Conservation (phyloP, 2,329 filamentous ascomycete species). For the Fusarium palustre region DNA sequence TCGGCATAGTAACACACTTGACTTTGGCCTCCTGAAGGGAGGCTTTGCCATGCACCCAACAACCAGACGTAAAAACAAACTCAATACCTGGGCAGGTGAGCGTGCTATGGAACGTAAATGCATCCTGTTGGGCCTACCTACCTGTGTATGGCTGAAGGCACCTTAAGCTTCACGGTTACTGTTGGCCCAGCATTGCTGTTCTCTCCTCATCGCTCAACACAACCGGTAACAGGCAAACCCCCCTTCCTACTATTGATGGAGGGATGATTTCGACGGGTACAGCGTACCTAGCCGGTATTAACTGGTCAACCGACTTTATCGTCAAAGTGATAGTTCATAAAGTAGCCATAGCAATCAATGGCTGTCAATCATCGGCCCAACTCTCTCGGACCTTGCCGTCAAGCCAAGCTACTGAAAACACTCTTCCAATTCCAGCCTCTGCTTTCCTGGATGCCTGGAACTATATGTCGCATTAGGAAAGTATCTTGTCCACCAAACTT, state of each 20-base stretch:
- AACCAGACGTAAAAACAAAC: constrained; percentile 5
- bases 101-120: constrained; percentile 22
- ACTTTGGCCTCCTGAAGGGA: constrained; percentile 22
- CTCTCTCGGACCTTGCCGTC: constrained; percentile 43
- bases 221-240: constrained; percentile 9
- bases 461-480: constrained; percentile 35
- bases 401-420: constrained; percentile 36
- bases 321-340: constrained; percentile 9
- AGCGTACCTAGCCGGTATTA: constrained; percentile 3
- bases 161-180: background rate
- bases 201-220: background rate
- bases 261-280: constrained; percentile 7
- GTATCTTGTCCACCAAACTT: constrained; percentile 33
- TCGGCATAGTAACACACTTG: constrained; percentile 29
- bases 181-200: background rate
- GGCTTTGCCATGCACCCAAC: constrained; percentile 15
- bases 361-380: constrained; percentile 35
- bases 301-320: constrained; percentile 9
- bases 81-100: constrained; percentile 2
- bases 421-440: constrained; percentile 22
- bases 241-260: background rate
- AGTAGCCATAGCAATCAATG: background rate
- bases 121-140: background rate
- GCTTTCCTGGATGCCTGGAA: constrained; percentile 22
- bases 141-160: background rate